Evolutionary conservation across 1,284 basidiomycete species (phyloP).

Genomic region (Anthracocystis panici-leucophaei): DNA sequence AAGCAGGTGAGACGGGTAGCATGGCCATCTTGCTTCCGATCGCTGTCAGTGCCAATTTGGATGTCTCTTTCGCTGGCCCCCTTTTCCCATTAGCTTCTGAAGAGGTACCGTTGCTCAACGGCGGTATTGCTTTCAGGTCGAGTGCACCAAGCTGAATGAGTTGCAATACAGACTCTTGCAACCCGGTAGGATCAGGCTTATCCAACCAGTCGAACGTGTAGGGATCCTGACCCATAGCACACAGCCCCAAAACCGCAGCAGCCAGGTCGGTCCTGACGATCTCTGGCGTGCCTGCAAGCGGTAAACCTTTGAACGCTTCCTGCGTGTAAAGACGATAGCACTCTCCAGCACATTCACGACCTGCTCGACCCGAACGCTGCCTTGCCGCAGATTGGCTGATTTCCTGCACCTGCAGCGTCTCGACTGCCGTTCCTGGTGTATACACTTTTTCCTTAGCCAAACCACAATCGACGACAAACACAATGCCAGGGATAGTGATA

Average conservation of each 20-base stretch:
- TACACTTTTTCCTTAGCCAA: slow-evolving; percentile 95
- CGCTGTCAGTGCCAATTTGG: slow-evolving; percentile 48
- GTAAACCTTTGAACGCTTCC: slow-evolving; percentile 47
- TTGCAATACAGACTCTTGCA: slow-evolving; percentile 59
- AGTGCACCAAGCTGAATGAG: slow-evolving; percentile 65
- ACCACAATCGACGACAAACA: slow-evolving; percentile 85
- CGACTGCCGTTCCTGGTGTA: slow-evolving; percentile 59
- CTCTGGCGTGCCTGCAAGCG: slow-evolving; percentile 52
- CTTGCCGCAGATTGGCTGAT: slow-evolving; percentile 62
- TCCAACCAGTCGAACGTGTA: slow-evolving; percentile 66
- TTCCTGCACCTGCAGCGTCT: slow-evolving; percentile 59
- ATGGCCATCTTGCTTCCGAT: slow-evolving; percentile 62
- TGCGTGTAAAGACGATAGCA: slow-evolving; percentile 66
- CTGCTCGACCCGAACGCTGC: slow-evolving; percentile 65
- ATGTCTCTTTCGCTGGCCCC: slow-evolving; percentile 10
- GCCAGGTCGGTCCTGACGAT: slow-evolving; percentile 63
- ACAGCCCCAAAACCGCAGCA: slow-evolving; percentile 57
- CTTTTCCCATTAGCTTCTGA: slow-evolving; percentile 5
- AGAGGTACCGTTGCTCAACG: slow-evolving; percentile 8
- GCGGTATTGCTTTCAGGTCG: slow-evolving; percentile 19
- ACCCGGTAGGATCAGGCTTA: slow-evolving; percentile 42
- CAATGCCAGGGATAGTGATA: slow-evolving; percentile 95
- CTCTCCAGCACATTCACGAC: slow-evolving; percentile 60
- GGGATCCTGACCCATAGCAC: slow-evolving; percentile 64
- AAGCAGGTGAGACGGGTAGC: slow-evolving; percentile 62